Percentiles rank a stretch among this genome's conserved stretches.
Conservation (phyloP, 1,284 basidiomycete genomes). For the Boletellus dicymbophilus region DNA sequence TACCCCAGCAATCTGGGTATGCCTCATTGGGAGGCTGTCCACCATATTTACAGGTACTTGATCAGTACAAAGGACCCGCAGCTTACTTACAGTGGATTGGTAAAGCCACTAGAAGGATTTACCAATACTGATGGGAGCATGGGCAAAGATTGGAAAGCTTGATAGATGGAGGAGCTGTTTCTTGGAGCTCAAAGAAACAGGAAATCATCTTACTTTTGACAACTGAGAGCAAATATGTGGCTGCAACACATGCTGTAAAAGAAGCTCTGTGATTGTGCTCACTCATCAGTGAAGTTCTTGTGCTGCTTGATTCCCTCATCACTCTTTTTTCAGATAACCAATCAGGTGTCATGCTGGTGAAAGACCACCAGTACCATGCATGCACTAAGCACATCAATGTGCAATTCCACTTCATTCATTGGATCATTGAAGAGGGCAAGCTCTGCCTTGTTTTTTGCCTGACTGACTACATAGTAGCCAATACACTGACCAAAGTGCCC, state of each 20-base stretch:
- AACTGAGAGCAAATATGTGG: background rate
- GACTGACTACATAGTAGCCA: background rate
- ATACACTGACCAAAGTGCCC: background rate
- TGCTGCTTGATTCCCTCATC: background rate
- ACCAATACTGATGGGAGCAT: too few relatives aligned
- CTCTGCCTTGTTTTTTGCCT: background rate
- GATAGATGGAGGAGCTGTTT: background rate
- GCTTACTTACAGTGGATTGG: too few relatives aligned
- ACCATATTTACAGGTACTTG: too few relatives aligned
- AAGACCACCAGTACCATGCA: background rate
- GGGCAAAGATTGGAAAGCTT: background rate
- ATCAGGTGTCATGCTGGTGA: background rate
- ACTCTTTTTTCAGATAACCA: background rate
- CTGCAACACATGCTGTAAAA: background rate
- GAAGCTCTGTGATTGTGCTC: background rate
- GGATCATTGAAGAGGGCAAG: background rate
- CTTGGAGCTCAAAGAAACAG: background rate
- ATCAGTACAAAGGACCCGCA: too few relatives aligned
- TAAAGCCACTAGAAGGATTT: too few relatives aligned
- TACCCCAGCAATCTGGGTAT: too few relatives aligned
- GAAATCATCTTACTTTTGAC: background rate
- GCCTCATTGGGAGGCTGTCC: too few relatives aligned
- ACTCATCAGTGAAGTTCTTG: background rate
- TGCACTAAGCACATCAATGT: conserved; percentile 31
- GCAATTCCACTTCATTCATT: conserved; percentile 30